Base-by-base conservation (phyloP, 2,329 filamentous ascomycete species). In the Hypoxylon sp. region DNA sequence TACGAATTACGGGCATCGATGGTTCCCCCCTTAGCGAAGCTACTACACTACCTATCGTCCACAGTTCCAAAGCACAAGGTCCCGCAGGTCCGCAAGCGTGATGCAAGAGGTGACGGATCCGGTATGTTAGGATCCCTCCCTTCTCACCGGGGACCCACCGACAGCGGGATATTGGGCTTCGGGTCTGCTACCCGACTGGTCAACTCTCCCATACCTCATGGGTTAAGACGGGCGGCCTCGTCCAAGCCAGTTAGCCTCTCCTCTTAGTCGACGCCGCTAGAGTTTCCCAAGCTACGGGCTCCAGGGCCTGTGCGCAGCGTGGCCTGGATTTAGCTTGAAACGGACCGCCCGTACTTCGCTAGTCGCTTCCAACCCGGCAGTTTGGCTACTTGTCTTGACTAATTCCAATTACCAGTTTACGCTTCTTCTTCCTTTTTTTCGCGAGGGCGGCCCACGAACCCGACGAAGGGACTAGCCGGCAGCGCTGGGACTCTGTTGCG, bases 161-260 rank as follows among this genome's bases (percentile, higher is more conserved):
- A 37, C 55, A 54, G 56, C 68, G 68, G 68, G 47, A 65, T 48
- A 65, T 57, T 58, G 62, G 62, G 48, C 28, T 60, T 57, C 62
- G 61, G 56, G 51, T 43, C 39, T 58, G 46, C 34, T 32, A 58
- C 62, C 62, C 59, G 62, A 46, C 20, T 37, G n/a, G 8, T 4
- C 37, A 41, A 41, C 19, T 41, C 37, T 20, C 37, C 37, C 3
- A 41, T 41, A 8, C 15, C 32, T 49, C 47, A 64, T 53, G 58
- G 39, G 49, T 64, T 52, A 52, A 46, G 59, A 60, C 57, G 52
- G 62, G 10, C 49, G 15, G 17, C 50, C 43, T 53, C 55, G 26
- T 64, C 43, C 13, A 59, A 49, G 34, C 10, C 37, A 32, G 53
- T 48, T 60, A 55, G 50, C 39, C 28, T 47, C 26, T 43, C 20